Conservation (phyloP, 2,329 filamentous ascomycete genomes). For the Emydomyces testavorans region DNA sequence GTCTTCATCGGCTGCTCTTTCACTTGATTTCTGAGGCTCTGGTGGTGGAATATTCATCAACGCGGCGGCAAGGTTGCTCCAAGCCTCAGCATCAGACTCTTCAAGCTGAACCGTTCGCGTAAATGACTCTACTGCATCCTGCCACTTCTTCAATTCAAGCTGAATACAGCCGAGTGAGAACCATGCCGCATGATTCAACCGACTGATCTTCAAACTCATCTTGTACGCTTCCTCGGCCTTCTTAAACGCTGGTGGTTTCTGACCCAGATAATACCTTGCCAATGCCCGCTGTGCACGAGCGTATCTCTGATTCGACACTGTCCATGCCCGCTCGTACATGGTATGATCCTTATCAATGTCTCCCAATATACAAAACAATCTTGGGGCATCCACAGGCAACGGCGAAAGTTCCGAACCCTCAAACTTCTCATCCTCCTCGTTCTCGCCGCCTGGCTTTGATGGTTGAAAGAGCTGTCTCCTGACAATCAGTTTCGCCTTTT, state of each 20-base stretch:
- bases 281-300: conserved; percentile 79
- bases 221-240: conserved; percentile 67
- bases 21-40: conserved; percentile 19
- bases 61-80: conserved; percentile 86
- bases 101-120: conserved; percentile 72
- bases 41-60: conserved; percentile 45
- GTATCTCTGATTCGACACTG: conserved; percentile 67
- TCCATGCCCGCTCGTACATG: conserved; percentile 80
- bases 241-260: conserved; percentile 48
- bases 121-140: conserved; percentile 72
- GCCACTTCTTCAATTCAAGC: conserved; percentile 63
- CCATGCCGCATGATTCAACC: conserved; percentile 75
- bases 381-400: conserved; percentile 67
- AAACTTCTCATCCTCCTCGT: conserved; percentile 46
- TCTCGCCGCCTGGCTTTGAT: conserved; percentile 38
- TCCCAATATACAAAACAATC: conserved; percentile 85
- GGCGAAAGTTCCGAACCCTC: conserved; percentile 59
- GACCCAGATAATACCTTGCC: conserved; percentile 61
- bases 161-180: conserved; percentile 80
- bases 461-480: conserved; percentile 67
- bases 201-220: conserved; percentile 65
- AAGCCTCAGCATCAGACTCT: conserved; percentile 79
- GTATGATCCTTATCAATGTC: conserved; percentile 66
- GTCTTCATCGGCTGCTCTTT: conserved; percentile 21
- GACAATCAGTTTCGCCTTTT: conserved; percentile 66